Conservation (phyloP, 495 filamentous ascomycete genomes). For the Xanthoparmelia taractica region DNA sequence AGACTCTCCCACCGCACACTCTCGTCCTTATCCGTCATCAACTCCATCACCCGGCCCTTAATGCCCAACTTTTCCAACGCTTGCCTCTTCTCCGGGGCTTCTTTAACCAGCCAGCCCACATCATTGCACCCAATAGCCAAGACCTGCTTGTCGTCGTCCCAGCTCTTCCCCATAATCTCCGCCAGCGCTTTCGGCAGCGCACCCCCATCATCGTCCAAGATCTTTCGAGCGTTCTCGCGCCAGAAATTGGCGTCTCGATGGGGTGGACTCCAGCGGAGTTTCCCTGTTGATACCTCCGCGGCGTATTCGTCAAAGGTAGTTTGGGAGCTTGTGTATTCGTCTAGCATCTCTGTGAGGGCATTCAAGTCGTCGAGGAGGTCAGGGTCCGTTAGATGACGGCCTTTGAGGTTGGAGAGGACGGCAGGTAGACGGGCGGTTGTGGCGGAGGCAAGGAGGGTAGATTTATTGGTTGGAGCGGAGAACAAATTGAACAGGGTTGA, state of each 20-base stretch:
- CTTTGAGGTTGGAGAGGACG: conserved; percentile 68
- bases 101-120: conserved; percentile 78
- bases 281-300: conserved; percentile 78
- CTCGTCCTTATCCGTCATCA: conserved; percentile 89
- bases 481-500: conserved; percentile 85
- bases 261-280: conserved; percentile 90
- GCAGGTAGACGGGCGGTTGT: conserved; percentile 75
- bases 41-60: conserved; percentile 86
- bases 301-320: conserved; percentile 97
- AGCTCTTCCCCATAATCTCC: conserved; percentile 75
- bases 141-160: conserved; percentile 92
- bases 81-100: conserved; percentile 74
- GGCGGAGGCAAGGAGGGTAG: conserved; percentile 70
- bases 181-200: conserved; percentile 74
- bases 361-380: conserved; percentile 84
- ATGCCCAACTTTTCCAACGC: conserved; percentile 85
- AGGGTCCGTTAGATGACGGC: conserved; percentile 77
- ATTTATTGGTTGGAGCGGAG: conserved; percentile 55
- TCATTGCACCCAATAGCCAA: conserved; percentile 95
- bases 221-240: conserved; percentile 88
- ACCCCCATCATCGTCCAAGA: conserved; percentile 76
- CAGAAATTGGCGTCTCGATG: conserved; percentile 88
- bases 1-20: conserved; percentile 91
- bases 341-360: conserved; percentile 65
- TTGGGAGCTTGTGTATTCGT: conserved; percentile 91